Conservation (phyloP, 2,329 filamentous ascomycete species). For the Graphium sp. region DNA sequence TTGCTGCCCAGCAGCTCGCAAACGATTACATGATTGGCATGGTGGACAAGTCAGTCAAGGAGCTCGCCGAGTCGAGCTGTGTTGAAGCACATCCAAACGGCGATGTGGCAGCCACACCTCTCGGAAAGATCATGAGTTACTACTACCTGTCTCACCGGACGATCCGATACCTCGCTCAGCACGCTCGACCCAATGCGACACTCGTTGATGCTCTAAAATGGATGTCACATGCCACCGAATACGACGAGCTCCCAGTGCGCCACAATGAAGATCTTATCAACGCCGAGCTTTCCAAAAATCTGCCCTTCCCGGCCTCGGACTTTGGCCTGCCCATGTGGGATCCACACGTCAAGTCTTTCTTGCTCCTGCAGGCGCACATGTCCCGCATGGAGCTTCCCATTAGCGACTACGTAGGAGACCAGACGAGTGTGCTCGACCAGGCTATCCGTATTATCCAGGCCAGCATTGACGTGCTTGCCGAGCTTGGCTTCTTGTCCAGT, state of each 20-base stretch:
- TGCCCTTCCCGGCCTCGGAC: conserved; percentile 43
- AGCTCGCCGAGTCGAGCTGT: conserved; percentile 73
- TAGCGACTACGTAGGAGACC: conserved; percentile 91
- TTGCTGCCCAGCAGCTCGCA: conserved; percentile 68
- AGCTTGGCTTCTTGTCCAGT: conserved; percentile 67
- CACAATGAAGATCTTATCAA: conserved; percentile 99
- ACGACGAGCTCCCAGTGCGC: conserved; percentile 91
- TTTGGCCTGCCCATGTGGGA: conserved; percentile 91
- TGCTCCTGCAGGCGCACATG: conserved; percentile 90
- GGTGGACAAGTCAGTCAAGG: conserved; percentile 70
- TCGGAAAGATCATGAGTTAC: conserved; percentile 98
- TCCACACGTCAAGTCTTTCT: conserved; percentile 89
- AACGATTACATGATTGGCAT: conserved; percentile 92
- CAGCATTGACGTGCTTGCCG: conserved; percentile 81
- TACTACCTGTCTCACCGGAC: conserved; percentile 96
- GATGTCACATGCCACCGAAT: conserved; percentile 90
- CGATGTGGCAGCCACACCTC: conserved; percentile 73
- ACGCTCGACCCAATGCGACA: conserved; percentile 57
- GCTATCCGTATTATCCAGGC: conserved; percentile 95
- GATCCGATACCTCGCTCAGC: conserved; percentile 64
- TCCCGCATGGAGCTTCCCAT: conserved; percentile 85
- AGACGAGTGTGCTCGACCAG: conserved; percentile 79
- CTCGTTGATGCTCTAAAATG: conserved; percentile 76
- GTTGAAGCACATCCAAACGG: conserved; percentile 71
- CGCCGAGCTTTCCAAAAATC: conserved; percentile 65